Percentiles rank a stretch among this genome's conserved stretches.
Conservation (phyloP, 1,139 yeast species). For the Pichia sp. region DNA sequence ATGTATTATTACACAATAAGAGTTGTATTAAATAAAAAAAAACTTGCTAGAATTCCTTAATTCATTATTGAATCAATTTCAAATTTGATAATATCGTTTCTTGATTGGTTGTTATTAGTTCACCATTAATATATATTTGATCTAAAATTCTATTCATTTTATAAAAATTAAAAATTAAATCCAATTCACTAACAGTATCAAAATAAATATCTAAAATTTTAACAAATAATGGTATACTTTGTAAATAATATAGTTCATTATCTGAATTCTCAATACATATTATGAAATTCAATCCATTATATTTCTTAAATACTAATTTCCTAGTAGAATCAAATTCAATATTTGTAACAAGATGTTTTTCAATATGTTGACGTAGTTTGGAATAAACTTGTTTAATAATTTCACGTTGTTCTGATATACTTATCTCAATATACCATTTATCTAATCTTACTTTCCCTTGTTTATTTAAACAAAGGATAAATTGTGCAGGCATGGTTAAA, state of each 20-base stretch:
- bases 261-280: constrained; percentile 28
- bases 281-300: constrained; percentile 87
- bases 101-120: constrained; percentile 68
- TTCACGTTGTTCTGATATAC: constrained; percentile 47
- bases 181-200: constrained; percentile 90
- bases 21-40: too few species aligned
- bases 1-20: background rate
- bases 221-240: constrained; percentile 81
- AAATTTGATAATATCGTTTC: constrained; percentile 49
- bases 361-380: constrained; percentile 75
- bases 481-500: constrained; percentile 40
- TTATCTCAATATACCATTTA: constrained; percentile 58
- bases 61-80: constrained; percentile 10
- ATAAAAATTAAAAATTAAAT: constrained; percentile 75
- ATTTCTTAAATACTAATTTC: constrained; percentile 81
- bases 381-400: constrained; percentile 69
- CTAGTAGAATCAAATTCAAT: constrained; percentile 60
- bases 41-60: too few species aligned
- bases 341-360: constrained; percentile 67
- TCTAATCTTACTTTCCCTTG: constrained; percentile 90
- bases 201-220: constrained; percentile 84
- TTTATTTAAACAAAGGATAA: constrained; percentile 73
- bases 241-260: constrained; percentile 60
- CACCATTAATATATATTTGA: constrained; percentile 75
- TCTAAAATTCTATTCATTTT: constrained; percentile 66